Percentiles rank a stretch among this genome's conserved stretches.
Conservation (phyloP, 441 rosid genomes). For the Erodium trifolium region DNA sequence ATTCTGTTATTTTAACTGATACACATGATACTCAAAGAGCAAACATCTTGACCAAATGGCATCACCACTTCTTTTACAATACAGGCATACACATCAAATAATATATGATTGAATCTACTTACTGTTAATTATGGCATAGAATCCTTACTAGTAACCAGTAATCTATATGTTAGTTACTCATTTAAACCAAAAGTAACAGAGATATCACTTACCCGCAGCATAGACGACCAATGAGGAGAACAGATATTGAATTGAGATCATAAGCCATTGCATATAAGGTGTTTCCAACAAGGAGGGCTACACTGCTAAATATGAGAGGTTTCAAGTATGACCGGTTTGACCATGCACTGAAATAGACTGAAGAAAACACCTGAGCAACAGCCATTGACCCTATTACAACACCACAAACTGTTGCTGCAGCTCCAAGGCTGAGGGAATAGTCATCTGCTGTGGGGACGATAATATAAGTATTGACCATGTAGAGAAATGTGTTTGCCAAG, state of each 20-base stretch:
- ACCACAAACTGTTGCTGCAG: conserved; percentile 46
- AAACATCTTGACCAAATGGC: conserved; percentile 1
- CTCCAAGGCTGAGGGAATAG: conserved; percentile 45
- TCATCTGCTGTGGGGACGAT: conserved; percentile 50
- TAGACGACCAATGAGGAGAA: conserved; percentile 46
- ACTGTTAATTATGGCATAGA: not conserved
- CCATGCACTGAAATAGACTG: conserved; percentile 50
- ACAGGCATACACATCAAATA: not conserved
- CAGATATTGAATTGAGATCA: conserved; percentile 38
- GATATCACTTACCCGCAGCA: conserved; percentile 45
- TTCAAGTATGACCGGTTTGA: conserved; percentile 42
- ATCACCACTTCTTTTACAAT: not conserved
- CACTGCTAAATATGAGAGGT: conserved; percentile 45
- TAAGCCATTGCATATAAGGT: conserved; percentile 43
- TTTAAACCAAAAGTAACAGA: conserved; percentile 1
- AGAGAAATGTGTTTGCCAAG: conserved; percentile 43
- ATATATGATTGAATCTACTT: not conserved
- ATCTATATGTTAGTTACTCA: not conserved
- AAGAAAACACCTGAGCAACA: conserved; percentile 47
- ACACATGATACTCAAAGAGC: not conserved
- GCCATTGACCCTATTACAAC: conserved; percentile 51
- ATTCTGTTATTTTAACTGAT: not conserved
- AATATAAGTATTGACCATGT: conserved; percentile 48
- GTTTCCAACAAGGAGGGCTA: conserved; percentile 41
- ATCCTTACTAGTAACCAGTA: not conserved